Conservation (phyloP, 148 eudicot genomes). For the Fagopyrum esculentum region DNA sequence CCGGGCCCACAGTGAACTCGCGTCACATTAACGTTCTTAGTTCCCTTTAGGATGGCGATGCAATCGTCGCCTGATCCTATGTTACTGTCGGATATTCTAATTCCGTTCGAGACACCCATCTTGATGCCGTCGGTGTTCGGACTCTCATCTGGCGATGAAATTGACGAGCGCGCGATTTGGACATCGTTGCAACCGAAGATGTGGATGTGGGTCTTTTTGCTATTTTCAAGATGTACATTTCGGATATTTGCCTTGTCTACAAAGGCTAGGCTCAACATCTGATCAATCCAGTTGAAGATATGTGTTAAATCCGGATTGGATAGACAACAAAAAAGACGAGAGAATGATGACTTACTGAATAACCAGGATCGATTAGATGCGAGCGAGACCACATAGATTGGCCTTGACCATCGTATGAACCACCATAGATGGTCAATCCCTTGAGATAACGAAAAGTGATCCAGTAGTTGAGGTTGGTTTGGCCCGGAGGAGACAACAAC, state of each 20-base stretch:
- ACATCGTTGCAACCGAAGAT: conserved; percentile 41
- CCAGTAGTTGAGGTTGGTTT: conserved; percentile 27
- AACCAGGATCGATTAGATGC: conserved; percentile 18
- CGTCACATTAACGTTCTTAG: conserved; percentile 13
- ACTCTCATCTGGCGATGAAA: conserved; percentile 30
- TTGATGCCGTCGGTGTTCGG: conserved; percentile 37
- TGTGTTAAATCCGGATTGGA: no score
- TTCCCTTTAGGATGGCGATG: conserved; percentile 21
- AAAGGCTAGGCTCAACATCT: conserved; percentile 48
- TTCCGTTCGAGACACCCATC: conserved; percentile 8
- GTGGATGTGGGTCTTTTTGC: conserved; percentile 50
- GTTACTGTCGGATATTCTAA: conserved; percentile 7
- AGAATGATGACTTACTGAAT: conserved; percentile 24
- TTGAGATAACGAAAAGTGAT: conserved; percentile 32
- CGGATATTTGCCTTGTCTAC: conserved; percentile 39
- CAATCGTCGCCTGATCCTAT: conserved; percentile 36
- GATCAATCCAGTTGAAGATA: neutral
- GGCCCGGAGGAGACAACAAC: conserved; percentile 29
- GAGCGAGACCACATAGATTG: conserved; percentile 26
- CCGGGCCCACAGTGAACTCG: conserved; percentile 31
- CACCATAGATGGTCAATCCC: conserved; percentile 37
- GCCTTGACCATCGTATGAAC: conserved; percentile 44
- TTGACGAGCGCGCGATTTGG: conserved; percentile 13
- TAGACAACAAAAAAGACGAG: neutral
- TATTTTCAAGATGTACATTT: conserved; percentile 37